phyloP scores from a whole-genome alignment of 192 early-diverging fungal species.

The Coemansia sp. region DNA sequence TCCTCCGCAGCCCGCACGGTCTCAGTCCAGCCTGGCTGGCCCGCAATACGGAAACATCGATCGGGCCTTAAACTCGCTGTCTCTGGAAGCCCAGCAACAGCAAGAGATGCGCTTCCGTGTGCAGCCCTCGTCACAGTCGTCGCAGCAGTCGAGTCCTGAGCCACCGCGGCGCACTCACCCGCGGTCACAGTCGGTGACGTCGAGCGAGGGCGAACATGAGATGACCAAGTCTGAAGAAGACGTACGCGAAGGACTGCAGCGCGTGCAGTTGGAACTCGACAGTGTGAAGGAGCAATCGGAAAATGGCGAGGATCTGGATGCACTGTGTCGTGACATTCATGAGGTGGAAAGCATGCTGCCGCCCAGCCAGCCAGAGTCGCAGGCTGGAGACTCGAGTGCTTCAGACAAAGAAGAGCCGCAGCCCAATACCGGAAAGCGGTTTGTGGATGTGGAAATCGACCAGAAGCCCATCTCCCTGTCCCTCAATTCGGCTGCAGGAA shows the following conservation, averaged over 20 bases:
- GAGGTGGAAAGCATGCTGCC: constrained; percentile 39
- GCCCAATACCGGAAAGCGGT: not conserved
- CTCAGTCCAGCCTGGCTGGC: constrained; percentile 9
- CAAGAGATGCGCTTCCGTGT: constrained; percentile 1
- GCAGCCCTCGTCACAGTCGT: constrained; percentile 17
- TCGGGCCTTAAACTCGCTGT: constrained; percentile 16
- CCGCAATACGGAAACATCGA: constrained; percentile 15
- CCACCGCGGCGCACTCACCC: constrained; percentile 4
- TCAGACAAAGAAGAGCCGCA: not conserved
- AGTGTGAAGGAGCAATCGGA: constrained; percentile 17
- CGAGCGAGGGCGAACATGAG: constrained; percentile 26
- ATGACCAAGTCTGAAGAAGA: constrained; percentile 39
- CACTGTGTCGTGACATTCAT: constrained; percentile 35
- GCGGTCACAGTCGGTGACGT: constrained; percentile 18
- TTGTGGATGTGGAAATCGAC: constrained; percentile 38
- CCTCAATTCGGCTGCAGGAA: constrained; percentile 5
- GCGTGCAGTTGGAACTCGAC: constrained; percentile 20
- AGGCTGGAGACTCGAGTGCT: not conserved
- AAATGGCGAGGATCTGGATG: constrained; percentile 22
- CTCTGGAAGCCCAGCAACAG: constrained; percentile 26
- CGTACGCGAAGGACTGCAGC: constrained; percentile 36
- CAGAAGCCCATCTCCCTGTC: constrained; percentile 23
- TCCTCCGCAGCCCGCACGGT: constrained; percentile 8
- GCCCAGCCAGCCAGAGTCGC: constrained; percentile 14
- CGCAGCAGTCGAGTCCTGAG: constrained; percentile 28